Conservation (phyloP, 768 basidiomycete genomes). For the Podaxis sp. region DNA sequence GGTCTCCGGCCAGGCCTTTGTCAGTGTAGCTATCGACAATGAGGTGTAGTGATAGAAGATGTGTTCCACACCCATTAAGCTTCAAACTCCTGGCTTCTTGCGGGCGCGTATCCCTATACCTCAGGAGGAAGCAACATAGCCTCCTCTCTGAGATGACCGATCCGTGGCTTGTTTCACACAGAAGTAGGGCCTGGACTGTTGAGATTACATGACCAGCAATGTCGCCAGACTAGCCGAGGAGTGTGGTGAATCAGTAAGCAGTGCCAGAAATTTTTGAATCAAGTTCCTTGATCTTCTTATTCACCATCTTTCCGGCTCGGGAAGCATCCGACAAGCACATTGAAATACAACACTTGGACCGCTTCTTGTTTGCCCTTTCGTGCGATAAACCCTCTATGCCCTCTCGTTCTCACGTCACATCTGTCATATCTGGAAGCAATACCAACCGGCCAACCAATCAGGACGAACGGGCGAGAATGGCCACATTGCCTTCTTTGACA, state of each 20-base stretch:
- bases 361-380: no score
- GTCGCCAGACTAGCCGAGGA: not conserved
- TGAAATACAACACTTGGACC: no score
- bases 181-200: not conserved
- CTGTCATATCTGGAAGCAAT: not conserved
- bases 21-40: no score
- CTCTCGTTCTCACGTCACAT: slow-evolving; percentile 2
- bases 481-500: not conserved
- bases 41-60: no score
- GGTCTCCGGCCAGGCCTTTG: no score
- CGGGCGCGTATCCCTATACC: not conserved
- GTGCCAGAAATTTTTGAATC: not conserved
- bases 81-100: no score
- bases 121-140: not conserved
- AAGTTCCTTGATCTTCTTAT: not conserved
- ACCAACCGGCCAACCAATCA: not conserved
- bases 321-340: not conserved
- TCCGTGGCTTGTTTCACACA: not conserved
- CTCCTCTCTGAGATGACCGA: not conserved
- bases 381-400: no score
- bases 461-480: not conserved
- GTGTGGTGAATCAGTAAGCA: not conserved
- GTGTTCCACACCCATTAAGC: no score
- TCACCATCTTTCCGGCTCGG: not conserved
- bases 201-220: not conserved